A percentile compares a stretch with the other conserved stretches of the same genome.
phyloP scores from a whole-genome alignment of 495 filamentous ascomycete genomes.

The Penicillium desertorum region DNA sequence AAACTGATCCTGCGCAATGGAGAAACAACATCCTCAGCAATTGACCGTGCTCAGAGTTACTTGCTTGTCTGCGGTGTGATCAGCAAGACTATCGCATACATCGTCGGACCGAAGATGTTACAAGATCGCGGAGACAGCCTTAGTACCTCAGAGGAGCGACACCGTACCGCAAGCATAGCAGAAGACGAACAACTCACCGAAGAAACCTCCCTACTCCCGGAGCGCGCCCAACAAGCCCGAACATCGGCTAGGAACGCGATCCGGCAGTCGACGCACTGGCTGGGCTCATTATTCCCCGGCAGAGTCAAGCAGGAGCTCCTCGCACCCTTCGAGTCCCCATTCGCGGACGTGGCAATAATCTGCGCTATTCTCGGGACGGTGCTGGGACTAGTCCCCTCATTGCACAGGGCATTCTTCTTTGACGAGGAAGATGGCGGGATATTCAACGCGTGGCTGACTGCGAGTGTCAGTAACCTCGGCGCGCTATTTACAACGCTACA shows the following conservation, averaged over 20 bases:
- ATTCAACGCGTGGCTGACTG: constrained; percentile 70
- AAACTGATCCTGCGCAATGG: not conserved
- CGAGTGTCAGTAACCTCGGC: constrained; percentile 64
- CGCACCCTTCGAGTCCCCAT: constrained; percentile 30
- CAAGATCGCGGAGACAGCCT: not conserved
- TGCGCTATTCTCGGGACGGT: constrained; percentile 61
- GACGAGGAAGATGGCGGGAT: constrained; percentile 63
- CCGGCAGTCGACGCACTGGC: not conserved
- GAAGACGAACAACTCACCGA: constrained; percentile 36
- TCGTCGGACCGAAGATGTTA: not conserved
- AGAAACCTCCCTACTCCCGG: constrained; percentile 51
- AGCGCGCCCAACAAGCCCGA: constrained; percentile 23
- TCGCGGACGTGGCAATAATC: constrained; percentile 66
- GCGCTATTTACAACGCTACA: constrained; percentile 70
- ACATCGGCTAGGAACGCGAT: constrained; percentile 19
- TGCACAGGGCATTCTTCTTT: constrained; percentile 69
- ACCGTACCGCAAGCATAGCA: not conserved
- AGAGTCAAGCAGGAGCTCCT: constrained; percentile 16
- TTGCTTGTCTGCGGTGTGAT: not conserved
- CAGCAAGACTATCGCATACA: not conserved
- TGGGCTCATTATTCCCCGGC: constrained; percentile 18
- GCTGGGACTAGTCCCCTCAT: constrained; percentile 60
- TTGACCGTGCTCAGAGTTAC: not conserved
- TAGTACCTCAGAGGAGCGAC: not conserved
- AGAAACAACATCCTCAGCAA: not conserved